Evolutionary conservation across 805 yeast species (phyloP).

Genomic region (Pichia phayaonensis): DNA sequence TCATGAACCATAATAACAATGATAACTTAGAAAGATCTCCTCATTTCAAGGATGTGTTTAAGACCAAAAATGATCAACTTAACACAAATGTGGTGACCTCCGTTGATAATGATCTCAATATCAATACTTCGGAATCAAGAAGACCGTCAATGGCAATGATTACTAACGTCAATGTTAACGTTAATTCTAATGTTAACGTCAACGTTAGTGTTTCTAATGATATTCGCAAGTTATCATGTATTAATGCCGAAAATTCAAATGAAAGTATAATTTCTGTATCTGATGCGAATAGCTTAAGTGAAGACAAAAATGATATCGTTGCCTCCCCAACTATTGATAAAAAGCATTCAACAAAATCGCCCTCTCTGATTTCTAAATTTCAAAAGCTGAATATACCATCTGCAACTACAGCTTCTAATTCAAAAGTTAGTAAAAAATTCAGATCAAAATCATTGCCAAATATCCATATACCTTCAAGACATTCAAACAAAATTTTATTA

Average conservation of each 20-base stretch:
- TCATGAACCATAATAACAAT: conserved; percentile 26
- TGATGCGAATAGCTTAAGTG: background rate
- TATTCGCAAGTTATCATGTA: conserved; percentile 8
- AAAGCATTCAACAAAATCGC: background rate
- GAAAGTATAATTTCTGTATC: background rate
- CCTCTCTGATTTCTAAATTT: background rate
- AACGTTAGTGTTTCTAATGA: background rate
- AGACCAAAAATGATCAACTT: conserved; percentile 5
- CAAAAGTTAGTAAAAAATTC: conserved; percentile 19
- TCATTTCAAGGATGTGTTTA: conserved; percentile 29
- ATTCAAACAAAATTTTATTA: background rate
- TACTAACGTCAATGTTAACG: background rate
- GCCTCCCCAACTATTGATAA: background rate
- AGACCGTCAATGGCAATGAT: conserved; percentile 20
- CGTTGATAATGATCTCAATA: background rate
- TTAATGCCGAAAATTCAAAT: conserved; percentile 1
- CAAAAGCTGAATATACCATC: background rate
- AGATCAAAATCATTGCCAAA: conserved; percentile 31
- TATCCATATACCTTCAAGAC: conserved; percentile 23
- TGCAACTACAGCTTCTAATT: conserved; percentile 1
- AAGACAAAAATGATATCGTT: background rate
- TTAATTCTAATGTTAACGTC: background rate
- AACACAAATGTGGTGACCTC: conserved; percentile 14
- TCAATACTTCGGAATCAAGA: conserved; percentile 16
- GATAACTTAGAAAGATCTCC: conserved; percentile 23